These are phyloP conservation scores for Fusarium illudens DNA, from an alignment of 2,329 filamentous ascomycete species.

Conservation along the genomic window DNA sequence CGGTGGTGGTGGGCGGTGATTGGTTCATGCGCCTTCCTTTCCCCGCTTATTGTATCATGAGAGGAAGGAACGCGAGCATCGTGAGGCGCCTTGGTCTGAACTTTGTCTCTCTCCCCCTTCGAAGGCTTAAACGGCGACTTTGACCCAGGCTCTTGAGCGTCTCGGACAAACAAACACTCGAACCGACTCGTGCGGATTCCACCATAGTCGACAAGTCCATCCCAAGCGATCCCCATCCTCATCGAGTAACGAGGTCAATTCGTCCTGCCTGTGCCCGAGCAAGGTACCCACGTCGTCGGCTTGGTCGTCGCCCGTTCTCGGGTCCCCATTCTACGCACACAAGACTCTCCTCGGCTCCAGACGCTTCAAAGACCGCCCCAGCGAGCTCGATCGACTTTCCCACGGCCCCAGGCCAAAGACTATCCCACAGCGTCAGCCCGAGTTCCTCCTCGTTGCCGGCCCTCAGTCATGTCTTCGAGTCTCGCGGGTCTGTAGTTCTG, in stretches of 20 bases:
- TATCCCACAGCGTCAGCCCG: slow-evolving; percentile 36
- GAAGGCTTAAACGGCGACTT: slow-evolving; percentile 37
- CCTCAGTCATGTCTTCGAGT: slow-evolving; percentile 57
- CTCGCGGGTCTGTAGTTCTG: slow-evolving; percentile 57
- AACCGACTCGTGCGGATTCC: background rate
- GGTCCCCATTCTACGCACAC: slow-evolving; percentile 12
- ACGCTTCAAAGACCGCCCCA: slow-evolving; percentile 8
- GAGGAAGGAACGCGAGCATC: slow-evolving; percentile 42
- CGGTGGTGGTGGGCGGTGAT: slow-evolving; percentile 41
- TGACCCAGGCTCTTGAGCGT: slow-evolving; percentile 18
- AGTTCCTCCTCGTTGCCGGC: slow-evolving; percentile 42
- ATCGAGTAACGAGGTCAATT: slow-evolving; percentile 17
- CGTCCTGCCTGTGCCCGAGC: slow-evolving; percentile 10
- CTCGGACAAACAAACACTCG: slow-evolving; percentile 9
- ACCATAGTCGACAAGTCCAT: background rate
- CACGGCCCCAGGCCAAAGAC: slow-evolving; percentile 13
- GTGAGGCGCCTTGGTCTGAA: slow-evolving; percentile 38
- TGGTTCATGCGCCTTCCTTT: slow-evolving; percentile 37
- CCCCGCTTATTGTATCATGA: slow-evolving; percentile 54
- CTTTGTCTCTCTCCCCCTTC: slow-evolving; percentile 39
- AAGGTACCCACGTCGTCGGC: slow-evolving; percentile 26
- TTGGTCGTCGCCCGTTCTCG: slow-evolving; percentile 27
- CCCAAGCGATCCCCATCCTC: background rate
- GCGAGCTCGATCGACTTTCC: slow-evolving; percentile 6
- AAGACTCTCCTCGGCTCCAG: slow-evolving; percentile 12